Conservation (phyloP, 2,329 filamentous ascomycete genomes). For the Pseudogymnoascus sp. region DNA sequence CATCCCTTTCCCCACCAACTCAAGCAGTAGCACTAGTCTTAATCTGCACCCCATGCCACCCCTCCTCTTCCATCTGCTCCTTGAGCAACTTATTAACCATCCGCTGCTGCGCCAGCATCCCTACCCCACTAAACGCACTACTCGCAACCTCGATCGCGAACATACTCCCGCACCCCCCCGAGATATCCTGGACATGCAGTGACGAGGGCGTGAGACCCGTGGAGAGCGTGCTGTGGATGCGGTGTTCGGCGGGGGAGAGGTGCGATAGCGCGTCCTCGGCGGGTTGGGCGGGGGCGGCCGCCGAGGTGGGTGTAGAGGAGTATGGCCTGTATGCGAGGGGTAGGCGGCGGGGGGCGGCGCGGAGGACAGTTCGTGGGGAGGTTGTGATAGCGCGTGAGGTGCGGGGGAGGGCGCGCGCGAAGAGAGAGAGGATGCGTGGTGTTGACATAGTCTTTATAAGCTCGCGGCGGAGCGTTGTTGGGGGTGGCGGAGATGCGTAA, state of each 20-base stretch:
- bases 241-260: neutral
- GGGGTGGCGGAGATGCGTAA: neutral
- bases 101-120: constrained; percentile 72
- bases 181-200: constrained; percentile 66
- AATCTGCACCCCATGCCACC: constrained; percentile 77
- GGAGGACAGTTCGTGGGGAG: neutral
- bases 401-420: neutral
- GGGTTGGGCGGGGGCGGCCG: neutral
- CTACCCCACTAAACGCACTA: constrained; percentile 58
- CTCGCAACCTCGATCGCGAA: constrained; percentile 74
- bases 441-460: neutral
- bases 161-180: constrained; percentile 79
- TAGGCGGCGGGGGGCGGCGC: neutral
- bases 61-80: constrained; percentile 56
- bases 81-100: constrained; percentile 68
- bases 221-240: neutral
- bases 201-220: constrained; percentile 18
- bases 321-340: neutral
- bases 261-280: constrained; percentile 40
- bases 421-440: neutral
- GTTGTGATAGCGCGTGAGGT: neutral
- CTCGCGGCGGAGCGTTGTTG: neutral
- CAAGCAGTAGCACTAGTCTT: constrained; percentile 48
- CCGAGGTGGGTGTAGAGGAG: neutral
- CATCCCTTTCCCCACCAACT: neutral